phyloP scores from a whole-genome alignment of 345 rosid species.

The Conringia planisiliqua region DNA sequence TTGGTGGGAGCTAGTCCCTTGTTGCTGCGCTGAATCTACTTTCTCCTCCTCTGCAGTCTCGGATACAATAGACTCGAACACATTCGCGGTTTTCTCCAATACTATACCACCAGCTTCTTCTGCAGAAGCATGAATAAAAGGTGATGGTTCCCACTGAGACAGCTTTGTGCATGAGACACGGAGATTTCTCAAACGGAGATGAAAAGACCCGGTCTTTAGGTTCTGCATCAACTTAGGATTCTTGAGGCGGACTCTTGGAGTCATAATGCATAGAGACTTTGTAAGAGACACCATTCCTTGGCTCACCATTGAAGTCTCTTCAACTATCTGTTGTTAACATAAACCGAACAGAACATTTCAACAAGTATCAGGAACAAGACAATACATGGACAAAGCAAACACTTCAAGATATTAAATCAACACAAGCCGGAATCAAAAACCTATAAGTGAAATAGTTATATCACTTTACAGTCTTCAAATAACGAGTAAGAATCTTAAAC shows the following conservation, averaged over 20 bases:
- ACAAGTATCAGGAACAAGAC: not conserved
- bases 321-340: conserved; percentile 4
- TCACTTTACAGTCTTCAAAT: not conserved
- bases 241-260: conserved; percentile 32
- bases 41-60: conserved; percentile 37
- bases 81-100: conserved; percentile 43
- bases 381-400: not conserved
- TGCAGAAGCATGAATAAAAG: conserved; percentile 41
- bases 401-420: not conserved
- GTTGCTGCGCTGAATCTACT: not conserved
- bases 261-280: conserved; percentile 36
- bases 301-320: conserved; percentile 30
- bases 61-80: conserved; percentile 55
- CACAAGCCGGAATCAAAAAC: not conserved
- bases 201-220: conserved; percentile 15
- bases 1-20: conserved; percentile 15
- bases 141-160: conserved; percentile 69
- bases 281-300: conserved; percentile 50
- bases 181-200: conserved; percentile 17
- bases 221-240: conserved; percentile 33
- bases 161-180: conserved; percentile 48
- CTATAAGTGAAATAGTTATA: not conserved
- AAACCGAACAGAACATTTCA: not conserved
- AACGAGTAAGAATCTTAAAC: not conserved
- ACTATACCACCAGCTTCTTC: conserved; percentile 43